Evolutionary conservation across 768 basidiomycete genomes (phyloP).

Genomic region (Rhizopogon sp.): DNA sequence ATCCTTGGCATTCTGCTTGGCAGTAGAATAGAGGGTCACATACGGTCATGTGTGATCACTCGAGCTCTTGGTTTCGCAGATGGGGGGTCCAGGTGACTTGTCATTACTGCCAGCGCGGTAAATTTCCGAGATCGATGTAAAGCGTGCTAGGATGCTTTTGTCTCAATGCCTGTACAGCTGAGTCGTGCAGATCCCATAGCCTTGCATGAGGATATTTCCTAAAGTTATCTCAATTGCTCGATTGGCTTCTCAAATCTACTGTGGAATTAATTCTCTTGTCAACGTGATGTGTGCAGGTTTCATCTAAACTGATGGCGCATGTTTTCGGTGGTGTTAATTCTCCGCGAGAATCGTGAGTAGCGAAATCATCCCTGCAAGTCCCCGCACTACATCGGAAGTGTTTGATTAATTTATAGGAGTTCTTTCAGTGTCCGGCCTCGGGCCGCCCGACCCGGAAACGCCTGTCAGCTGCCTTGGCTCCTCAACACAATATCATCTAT

Average conservation of each 20-base stretch:
- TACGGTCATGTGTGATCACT: not conserved
- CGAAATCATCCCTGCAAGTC: not conserved
- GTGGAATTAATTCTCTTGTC: not conserved
- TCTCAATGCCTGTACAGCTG: not conserved
- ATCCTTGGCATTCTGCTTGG: not conserved
- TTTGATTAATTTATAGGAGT: too few species aligned
- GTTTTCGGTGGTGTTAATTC: not conserved
- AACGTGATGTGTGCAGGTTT: not conserved
- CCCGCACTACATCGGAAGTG: too few species aligned
- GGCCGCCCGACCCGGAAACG: too few species aligned
- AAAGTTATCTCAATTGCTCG: not conserved
- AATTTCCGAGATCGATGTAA: not conserved
- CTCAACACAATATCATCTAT: not conserved
- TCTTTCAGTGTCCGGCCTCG: too few species aligned
- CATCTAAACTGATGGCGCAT: not conserved
- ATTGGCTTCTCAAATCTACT: not conserved
- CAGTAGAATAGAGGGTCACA: not conserved
- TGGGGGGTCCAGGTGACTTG: conserved; percentile 4
- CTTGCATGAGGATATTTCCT: not conserved
- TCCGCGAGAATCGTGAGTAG: not conserved
- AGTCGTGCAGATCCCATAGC: not conserved
- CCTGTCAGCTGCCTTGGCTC: not conserved
- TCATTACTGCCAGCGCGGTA: not conserved
- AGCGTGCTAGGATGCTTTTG: not conserved
- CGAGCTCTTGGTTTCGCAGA: not conserved